Conservation (phyloP, 164 flowering plant genomes). For the Vitis vinifera region DNA sequence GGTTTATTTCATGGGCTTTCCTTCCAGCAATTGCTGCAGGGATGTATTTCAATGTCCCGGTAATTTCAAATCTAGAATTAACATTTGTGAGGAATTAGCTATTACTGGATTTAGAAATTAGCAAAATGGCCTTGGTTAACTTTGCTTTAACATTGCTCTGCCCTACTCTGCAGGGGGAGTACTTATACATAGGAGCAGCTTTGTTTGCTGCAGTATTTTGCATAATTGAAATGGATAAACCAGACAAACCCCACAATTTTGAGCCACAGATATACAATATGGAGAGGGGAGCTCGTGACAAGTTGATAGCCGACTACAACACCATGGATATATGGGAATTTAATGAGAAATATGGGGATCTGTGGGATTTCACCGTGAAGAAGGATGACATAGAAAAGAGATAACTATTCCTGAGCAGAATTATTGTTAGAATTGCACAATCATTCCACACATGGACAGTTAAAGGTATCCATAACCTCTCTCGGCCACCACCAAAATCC, state of each 20-base stretch:
- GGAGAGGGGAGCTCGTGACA: slow-evolving; percentile 95
- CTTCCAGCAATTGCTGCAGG: slow-evolving; percentile 78
- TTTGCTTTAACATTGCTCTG: background rate
- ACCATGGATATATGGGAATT: slow-evolving; percentile 96
- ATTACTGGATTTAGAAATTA: background rate
- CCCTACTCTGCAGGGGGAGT: slow-evolving; percentile 60
- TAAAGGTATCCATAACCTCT: too few species aligned
- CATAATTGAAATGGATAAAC: slow-evolving; percentile 90
- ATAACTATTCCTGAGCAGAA: slow-evolving; percentile 12
- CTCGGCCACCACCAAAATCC: too few species aligned
- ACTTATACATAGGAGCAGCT: slow-evolving; percentile 82
- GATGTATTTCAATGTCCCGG: slow-evolving; percentile 70
- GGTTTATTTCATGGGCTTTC: slow-evolving; percentile 83
- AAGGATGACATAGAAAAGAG: slow-evolving; percentile 51
- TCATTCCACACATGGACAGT: too few species aligned
- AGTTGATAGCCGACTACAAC: slow-evolving; percentile 82
- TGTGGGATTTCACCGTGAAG: slow-evolving; percentile 89
- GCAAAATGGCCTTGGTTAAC: background rate
- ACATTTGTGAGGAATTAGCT: background rate
- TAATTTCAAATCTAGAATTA: slow-evolving; percentile 18
- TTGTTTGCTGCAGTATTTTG: slow-evolving; percentile 71
- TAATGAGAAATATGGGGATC: slow-evolving; percentile 90
- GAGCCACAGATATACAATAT: slow-evolving; percentile 93
- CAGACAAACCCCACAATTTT: slow-evolving; percentile 86
- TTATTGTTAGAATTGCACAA: too few species aligned